These are phyloP conservation scores for Leptomonas pyrrhocoris DNA, from an alignment of 208 protist species.

Conservation along the genomic window DNA sequence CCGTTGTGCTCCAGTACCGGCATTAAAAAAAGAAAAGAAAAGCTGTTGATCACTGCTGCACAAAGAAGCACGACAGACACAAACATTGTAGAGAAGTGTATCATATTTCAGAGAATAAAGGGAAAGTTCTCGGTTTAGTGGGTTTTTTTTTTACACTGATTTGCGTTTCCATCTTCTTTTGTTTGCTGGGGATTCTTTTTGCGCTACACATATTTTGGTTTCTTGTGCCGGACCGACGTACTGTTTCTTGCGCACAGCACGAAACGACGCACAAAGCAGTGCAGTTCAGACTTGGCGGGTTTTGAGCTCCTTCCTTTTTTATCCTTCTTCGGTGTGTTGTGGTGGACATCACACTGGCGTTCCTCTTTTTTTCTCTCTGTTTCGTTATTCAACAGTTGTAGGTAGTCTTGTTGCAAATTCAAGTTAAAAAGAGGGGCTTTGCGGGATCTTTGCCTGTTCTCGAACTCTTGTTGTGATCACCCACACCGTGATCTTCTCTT, in stretches of 20 bases:
- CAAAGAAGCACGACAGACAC: too few relatives aligned
- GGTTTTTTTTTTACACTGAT: too few relatives aligned
- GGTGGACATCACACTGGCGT: not conserved
- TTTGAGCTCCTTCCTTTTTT: not conserved
- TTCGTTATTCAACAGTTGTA: not conserved
- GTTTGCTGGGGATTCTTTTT: too few relatives aligned
- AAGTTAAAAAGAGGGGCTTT: not conserved
- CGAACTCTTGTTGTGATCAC: too few relatives aligned
- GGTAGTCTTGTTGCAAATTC: not conserved
- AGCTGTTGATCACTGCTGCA: too few relatives aligned
- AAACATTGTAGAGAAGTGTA: too few relatives aligned
- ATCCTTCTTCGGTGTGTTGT: not conserved
- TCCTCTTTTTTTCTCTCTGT: constrained; percentile 1
- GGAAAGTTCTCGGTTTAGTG: too few relatives aligned
- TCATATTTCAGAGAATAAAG: too few relatives aligned
- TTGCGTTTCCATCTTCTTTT: not conserved
- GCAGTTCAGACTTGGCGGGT: not conserved
- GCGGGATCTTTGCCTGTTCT: too few relatives aligned
- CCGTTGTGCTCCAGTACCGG: too few relatives aligned
- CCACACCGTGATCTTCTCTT: not conserved
- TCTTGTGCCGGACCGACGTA: not conserved
- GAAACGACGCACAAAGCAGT: not conserved
- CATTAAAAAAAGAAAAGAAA: too few relatives aligned
- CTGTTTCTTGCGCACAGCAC: not conserved
- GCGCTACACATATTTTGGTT: not conserved